Base-by-base conservation (phyloP, 805 yeast genomes). In the Suhomyces xylopsoci region DNA sequence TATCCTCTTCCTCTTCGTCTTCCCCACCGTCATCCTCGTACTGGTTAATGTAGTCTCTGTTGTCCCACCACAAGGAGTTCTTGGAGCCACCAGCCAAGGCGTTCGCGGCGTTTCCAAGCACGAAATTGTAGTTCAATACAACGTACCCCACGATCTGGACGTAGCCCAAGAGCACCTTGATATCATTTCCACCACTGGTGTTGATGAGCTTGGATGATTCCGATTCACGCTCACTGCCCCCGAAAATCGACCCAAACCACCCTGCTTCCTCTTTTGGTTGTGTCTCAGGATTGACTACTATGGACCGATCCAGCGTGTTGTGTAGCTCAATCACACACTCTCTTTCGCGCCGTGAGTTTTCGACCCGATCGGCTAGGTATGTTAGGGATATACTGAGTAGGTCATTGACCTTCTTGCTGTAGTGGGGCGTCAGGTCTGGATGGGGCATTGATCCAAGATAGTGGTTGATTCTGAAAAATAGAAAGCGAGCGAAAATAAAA, bases 121-220 rank as follows among this genome's bases (percentile, higher is more conserved):
- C 70, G 46, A 71, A 64, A 47, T 66, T 65, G 53, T 73, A 73
- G 56, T 75, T 75, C 28, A 71, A 64, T 7, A 73, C 69, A 12
- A 70, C 68, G 41, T 67, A 73, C 5, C 80, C 80, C 44, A 71
- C 55, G 49, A 75, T 54, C 56, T 75, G 80, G 20, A 74, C 53
- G 54, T 74, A 67, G 0, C 78, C 78, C 30, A 74, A 58, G 45
- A 68, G 63, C 3, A 73, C 56, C 6, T 55, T 58, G 47, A 50
- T 53, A 9, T 58, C 57, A 12, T 22, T 44, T 12, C 20, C 30
- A 30, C n/a, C 15, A 25, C 12, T 3, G 6, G 30, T 2, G 14
- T 42, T 42, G 30, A 42, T n/a, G n/a, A 42, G 45, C 32, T 12
- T 14, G 6, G 50, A 14, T 24, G 38, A 17, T 5, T 34, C 45